Base-by-base conservation (phyloP, 2,329 filamentous ascomycete genomes). In the Fusarium coffeatum region DNA sequence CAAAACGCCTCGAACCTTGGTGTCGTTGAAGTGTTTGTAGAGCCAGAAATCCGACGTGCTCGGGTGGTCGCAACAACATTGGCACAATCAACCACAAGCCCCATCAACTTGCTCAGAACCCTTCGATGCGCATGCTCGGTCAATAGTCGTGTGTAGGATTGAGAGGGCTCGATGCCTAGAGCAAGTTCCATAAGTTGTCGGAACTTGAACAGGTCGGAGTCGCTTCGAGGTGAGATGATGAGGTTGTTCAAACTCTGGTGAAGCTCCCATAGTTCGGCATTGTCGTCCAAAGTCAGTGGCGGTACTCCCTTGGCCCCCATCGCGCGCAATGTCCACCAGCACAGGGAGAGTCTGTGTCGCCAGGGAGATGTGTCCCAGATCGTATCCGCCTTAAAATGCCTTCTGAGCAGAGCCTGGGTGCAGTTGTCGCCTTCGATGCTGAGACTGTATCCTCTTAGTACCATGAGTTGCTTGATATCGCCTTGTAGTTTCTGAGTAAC, bases 251-350 rank as follows among this genome's bases (percentile, higher is more conserved):
- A 23, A 7, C 16, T 8, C 8, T 55, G 27, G 2, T 55, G 27
- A 8, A 66, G 55, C 0, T 20, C 6, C 22, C 50, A 60, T 0
- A 66, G 27, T 1, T 50, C 16, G 1, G 15, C 1, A 10, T 46
- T 59, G n/a, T 65, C 40, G 0, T 55, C 3, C 0, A 2, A 8
- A 0, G 42, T 22, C 12, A 64, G 10, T 1, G 12, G 2, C 1
- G 60, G 63, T 2, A 50, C 54, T 0, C 0, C 2, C 1, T 5
- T 3, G 1, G 25, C 53, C 1, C 49, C 64, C 3, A 66, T 5
- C 3, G 27, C 49, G 1, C 64, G 55, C 10, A 66, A 28, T 2
- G 61, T 61, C 61, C 55, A 66, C 61, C 64, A 66, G 10, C 64
- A 66, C 0, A 66, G 10, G 0, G 61, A 66, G 2, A 6, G 7